Evolutionary conservation across 2,329 filamentous ascomycete genomes (phyloP).

Genomic region (Massarina eburnea): DNA sequence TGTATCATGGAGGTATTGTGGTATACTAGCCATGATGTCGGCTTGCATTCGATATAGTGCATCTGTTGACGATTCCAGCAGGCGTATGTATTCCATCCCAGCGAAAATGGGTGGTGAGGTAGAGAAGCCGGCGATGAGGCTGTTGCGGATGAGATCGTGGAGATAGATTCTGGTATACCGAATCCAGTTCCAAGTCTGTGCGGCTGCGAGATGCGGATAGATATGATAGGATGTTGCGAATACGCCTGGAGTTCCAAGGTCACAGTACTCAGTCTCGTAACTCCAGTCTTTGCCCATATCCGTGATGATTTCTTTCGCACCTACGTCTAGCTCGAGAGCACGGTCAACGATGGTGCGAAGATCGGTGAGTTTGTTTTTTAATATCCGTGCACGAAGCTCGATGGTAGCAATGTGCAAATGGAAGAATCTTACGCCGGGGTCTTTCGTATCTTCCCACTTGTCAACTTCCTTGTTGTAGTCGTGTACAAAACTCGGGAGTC

Average conservation of each 20-base stretch:
- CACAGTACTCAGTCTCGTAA: conserved; percentile 22
- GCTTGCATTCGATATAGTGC: conserved; percentile 29
- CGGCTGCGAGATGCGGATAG: conserved; percentile 27
- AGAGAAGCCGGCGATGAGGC: conserved; percentile 27
- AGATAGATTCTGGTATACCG: conserved; percentile 37
- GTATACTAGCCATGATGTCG: conserved; percentile 38
- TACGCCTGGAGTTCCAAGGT: conserved; percentile 15
- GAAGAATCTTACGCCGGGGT: conserved; percentile 31
- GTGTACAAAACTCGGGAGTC: conserved; percentile 27
- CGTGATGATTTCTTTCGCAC: conserved; percentile 22
- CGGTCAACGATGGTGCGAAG: conserved; percentile 24
- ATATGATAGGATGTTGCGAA: conserved; percentile 35
- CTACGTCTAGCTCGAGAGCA: conserved; percentile 27
- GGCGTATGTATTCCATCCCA: conserved; percentile 17
- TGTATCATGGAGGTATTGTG: conserved; percentile 38
- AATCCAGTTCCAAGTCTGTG: conserved; percentile 39
- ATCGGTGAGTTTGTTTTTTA: conserved; percentile 15
- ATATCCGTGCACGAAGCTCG: conserved; percentile 30
- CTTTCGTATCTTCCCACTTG: conserved; percentile 19
- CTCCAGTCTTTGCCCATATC: conserved; percentile 21
- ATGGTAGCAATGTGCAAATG: conserved; percentile 30
- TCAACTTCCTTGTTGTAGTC: conserved; percentile 26
- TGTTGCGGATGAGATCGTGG: conserved; percentile 39
- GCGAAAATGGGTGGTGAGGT: conserved; percentile 28
- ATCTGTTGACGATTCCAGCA: conserved; percentile 25